Percentiles rank a stretch among this genome's conserved stretches.
Evolutionary conservation across 192 early-diverging fungal species (phyloP).

Genomic region (Coemansia sp.): DNA sequence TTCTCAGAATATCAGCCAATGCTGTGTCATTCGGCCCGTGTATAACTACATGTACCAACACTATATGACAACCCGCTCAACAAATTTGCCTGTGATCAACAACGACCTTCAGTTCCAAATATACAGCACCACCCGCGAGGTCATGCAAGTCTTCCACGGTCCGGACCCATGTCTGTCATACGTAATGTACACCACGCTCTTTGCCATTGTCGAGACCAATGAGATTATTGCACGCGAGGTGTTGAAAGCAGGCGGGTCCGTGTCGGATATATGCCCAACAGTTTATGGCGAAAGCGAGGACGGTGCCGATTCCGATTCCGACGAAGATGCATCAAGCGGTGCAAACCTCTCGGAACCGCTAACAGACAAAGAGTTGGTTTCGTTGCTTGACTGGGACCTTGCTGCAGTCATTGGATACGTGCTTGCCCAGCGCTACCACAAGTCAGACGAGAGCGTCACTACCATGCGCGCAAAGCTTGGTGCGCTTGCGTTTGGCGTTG

Average conservation of each 20-base stretch:
- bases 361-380: conserved; percentile 19
- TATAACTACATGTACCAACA: conserved; percentile 32
- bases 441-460: conserved; percentile 13
- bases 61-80: conserved; percentile 8
- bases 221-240: conserved; percentile 26
- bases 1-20: conserved; percentile 8
- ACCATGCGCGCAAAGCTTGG: conserved; percentile 33
- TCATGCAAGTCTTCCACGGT: conserved; percentile 18
- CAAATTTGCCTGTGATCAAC: conserved; percentile 16
- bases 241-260: conserved; percentile 8
- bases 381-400: conserved; percentile 47
- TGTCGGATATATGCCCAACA: conserved; percentile 9
- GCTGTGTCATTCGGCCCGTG: conserved; percentile 41
- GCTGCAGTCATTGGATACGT: conserved; percentile 48
- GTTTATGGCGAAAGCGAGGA: conserved; percentile 14
- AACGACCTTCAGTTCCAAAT: conserved; percentile 44
- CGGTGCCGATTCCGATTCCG: conserved; percentile 8
- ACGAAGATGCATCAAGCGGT: background rate
- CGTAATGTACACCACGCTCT: conserved; percentile 39
- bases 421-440: conserved; percentile 34
- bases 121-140: conserved; percentile 33
- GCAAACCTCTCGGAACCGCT: conserved; percentile 7
- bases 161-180: conserved; percentile 15
- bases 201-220: conserved; percentile 47
- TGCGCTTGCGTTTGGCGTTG: conserved; percentile 35